Conservation (phyloP, 176 grass and related monocot species). For the Musa troglodytarum region DNA sequence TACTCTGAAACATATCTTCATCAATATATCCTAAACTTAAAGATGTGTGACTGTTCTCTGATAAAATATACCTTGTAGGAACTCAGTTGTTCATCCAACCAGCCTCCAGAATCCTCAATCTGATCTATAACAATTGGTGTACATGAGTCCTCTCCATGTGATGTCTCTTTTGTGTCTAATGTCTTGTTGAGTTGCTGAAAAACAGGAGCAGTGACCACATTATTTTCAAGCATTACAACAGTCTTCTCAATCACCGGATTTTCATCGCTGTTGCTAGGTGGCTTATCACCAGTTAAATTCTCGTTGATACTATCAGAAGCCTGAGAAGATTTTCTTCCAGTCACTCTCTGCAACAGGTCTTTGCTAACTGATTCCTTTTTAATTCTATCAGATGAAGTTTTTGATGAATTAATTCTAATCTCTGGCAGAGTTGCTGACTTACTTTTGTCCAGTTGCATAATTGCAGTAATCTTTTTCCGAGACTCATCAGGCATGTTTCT, state of each 20-base stretch:
- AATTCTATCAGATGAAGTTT: slow-evolving; percentile 7
- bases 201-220: slow-evolving; percentile 25
- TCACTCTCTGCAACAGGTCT: slow-evolving; percentile 20
- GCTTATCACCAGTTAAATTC: slow-evolving; percentile 21
- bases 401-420: slow-evolving; percentile 32
- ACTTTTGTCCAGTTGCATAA: slow-evolving; percentile 57
- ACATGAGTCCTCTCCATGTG: slow-evolving; percentile 19
- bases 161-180: slow-evolving; percentile 17
- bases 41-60: slow-evolving; percentile 15
- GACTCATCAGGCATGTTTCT: slow-evolving; percentile 41
- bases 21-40: not conserved
- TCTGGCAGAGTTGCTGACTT: slow-evolving; percentile 79
- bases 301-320: slow-evolving; percentile 14
- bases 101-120: slow-evolving; percentile 18
- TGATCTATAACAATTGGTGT: slow-evolving; percentile 31
- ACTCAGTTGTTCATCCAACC: slow-evolving; percentile 23
- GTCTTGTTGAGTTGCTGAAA: slow-evolving; percentile 14
- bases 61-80: slow-evolving; percentile 44
- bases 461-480: slow-evolving; percentile 65
- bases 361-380: slow-evolving; percentile 24
- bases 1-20: too few species aligned
- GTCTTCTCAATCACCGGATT: slow-evolving; percentile 57
- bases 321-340: slow-evolving; percentile 24
- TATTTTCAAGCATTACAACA: slow-evolving; percentile 54
- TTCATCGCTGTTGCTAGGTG: slow-evolving; percentile 31